Base-by-base conservation (phyloP, 139 green algal genomes). In the Micractinium conductrix region DNA sequence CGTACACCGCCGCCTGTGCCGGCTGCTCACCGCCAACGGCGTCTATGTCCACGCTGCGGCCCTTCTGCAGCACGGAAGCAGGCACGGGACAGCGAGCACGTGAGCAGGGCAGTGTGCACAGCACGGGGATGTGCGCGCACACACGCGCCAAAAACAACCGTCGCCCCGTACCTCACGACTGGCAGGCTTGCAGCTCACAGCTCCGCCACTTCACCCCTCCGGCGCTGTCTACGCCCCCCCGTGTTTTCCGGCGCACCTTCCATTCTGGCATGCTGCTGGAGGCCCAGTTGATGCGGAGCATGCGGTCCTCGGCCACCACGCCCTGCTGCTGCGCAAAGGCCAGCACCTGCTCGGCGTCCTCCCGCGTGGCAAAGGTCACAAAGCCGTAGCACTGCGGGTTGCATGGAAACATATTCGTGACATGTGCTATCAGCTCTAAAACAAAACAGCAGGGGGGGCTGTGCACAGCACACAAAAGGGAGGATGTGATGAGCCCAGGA, bases 341-440 rank as follows among this genome's bases (percentile, higher is more conserved):
- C 22, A 85, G 30, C 60, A 91, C 60, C 2, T 63, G 40, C 44
- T 86, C 62, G 1, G 85, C 89, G 17, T 90, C 87, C 22, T 67
- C 43, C 2, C 33, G 30, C 24, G 30, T 58, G 26, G 55, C 71
- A 87, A 93, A 91, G 24, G 78, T 87, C 5, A 93, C 90, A 89
- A 93, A 91, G 28, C 84, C 90, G n/a, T 91, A 92, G 69, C 87
- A 89, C 84, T 89, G 78, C 35, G 42, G 45, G 14, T n/a, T n/a
- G n/a, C n/a, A n/a, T n/a, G n/a, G n/a, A n/a, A n/a, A n/a, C n/a
- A n/a, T n/a, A n/a, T n/a, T n/a, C n/a, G n/a, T n/a, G n/a, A n/a
- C n/a, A n/a, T n/a, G n/a, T n/a, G n/a, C n/a, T n/a, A n/a, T n/a
- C n/a, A n/a, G n/a, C n/a, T 26, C 44, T 43, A 10, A 10, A 68